Evolutionary conservation across 2,329 filamentous ascomycete species (phyloP), one percentile per base, ranked within the genome.

Genomic region (Aureobasidium sp.): DNA sequence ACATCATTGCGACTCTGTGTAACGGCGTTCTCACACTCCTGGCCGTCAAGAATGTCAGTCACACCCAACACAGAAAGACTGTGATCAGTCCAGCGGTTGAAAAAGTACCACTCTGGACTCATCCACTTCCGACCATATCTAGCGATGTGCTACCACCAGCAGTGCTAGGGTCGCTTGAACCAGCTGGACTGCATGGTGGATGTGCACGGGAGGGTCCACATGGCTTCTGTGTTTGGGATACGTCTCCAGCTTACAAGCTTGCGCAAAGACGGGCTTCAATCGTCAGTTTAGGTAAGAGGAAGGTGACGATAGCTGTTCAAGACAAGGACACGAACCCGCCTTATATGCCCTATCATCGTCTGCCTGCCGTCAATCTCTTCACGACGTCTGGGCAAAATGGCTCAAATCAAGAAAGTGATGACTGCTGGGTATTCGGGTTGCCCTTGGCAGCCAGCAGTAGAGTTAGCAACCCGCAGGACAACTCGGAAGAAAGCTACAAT

Each of bases 291-390:
- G 41, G 30, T 6, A 41, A 41, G n/a, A 38, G 45, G 17, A 45
- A 32, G 16, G n/a, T 39, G 16, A 34, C 47, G 3, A 34, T 52
- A 6, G 42, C 49, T 4, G 89, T 88, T 5, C 90, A 96, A 21
- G 55, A 58, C 40, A 72, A 94, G 95, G 93, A 98, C 65, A 95
- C 91, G 1, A 96, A 91, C 64, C 87, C 90, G 4, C 89, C 91
- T 2, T 97, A 95, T 62, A 90, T 95, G 63, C 91, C 93, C 1
- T 96, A 97, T 72, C 91, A 97, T 66, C 93, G 90, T 0, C 90
- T 97, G 64, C 80, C 83, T 52, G 82, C 91, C 3, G 87, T 97
- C 39, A 81, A 78, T n/a, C 74, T 96, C 24, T 86, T 83, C 60
- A 79, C 89, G 37, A 87, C 85, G 64, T 66, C 68, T 3, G 61